phyloP scores from a whole-genome alignment of 441 rosid species.

The Pelargonium australe region DNA sequence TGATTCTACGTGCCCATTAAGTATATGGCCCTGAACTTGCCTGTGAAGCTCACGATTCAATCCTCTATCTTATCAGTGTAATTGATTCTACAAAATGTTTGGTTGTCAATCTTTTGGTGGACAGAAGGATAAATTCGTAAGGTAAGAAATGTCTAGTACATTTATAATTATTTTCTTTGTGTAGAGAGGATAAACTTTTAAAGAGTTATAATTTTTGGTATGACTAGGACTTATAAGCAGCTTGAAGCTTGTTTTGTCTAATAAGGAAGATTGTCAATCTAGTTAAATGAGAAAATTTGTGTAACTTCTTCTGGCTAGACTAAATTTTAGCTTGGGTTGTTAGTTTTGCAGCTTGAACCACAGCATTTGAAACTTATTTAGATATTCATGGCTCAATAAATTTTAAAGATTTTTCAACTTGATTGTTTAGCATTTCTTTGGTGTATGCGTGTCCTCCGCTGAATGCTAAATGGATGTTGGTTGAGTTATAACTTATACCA shows the following conservation, averaged over 20 bases:
- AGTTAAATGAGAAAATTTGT: too few species aligned
- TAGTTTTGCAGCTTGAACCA: too few species aligned
- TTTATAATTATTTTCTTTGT: neutral
- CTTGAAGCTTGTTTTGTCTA: neutral
- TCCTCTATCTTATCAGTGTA: conserved; percentile 27
- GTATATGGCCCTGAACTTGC: neutral
- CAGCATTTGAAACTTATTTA: neutral
- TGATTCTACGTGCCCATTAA: neutral
- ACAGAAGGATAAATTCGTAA: conserved; percentile 67
- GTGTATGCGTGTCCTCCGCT: too few species aligned
- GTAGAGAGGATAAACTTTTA: neutral
- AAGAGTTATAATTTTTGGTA: neutral
- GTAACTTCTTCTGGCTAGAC: too few species aligned
- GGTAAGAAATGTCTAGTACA: conserved; percentile 30
- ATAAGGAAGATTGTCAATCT: neutral
- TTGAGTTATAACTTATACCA: too few species aligned
- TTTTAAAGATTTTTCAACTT: neutral
- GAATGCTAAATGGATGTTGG: too few species aligned
- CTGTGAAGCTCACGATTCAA: conserved; percentile 9
- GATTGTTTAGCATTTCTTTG: too few species aligned
- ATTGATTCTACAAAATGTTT: conserved; percentile 42
- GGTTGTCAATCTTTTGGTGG: conserved; percentile 67
- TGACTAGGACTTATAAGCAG: neutral
- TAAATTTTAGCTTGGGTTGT: too few species aligned
- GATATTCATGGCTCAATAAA: neutral